Evolutionary conservation across 495 filamentous ascomycete species (phyloP), one percentile per base, ranked within the genome.

Genomic region (Penicillium silybi): DNA sequence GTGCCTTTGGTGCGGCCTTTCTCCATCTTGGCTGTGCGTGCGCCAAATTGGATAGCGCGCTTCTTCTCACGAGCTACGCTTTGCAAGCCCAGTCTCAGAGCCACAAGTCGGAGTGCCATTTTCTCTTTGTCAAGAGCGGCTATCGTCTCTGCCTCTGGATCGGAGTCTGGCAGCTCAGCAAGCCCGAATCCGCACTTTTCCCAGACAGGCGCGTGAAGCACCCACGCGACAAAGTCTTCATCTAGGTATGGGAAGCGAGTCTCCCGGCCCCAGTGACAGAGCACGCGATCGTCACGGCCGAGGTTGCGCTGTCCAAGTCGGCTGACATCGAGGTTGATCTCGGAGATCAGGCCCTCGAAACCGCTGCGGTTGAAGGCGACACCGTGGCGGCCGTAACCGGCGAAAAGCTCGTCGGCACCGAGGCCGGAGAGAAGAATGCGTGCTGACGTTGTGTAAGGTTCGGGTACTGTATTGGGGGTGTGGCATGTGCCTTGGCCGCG

Each of bases 401-500:
- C 93, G 54, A 99, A 95, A 3, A 99, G 84, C 68, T 99, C 93
- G 63, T 99, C 93, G 4, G 93, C 93, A 2, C 93, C 93, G 7
- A 99, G 83, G 8, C 93, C 93, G 9, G 92, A 97, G 4, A 99
- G 76, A 0, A 97, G 79, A 2, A 96, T 87, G 13, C 92, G 84
- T 0, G 93, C 87, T 0, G 84, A 74, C 1, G 89, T 90, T 5
- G 71, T 79, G 64, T 91, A 92, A 2, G 64, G 53, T 48, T 44
- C 43, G 40, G 43, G 11, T 10, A 20, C 10, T 32, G 29, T 19
- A 38, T 20, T 27, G 18, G 41, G 41, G 19, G 11, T 43, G 19
- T 42, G 41, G 16, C 53, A 48, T 39, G 52, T 56, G 0, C 92
- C 93, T 48, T 72, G 73, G 7, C 90, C 92, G 11, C 92, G 83